phyloP scores from a whole-genome alignment of 108 stramenopile genomes.

The Aurantiochytrium sp. region DNA sequence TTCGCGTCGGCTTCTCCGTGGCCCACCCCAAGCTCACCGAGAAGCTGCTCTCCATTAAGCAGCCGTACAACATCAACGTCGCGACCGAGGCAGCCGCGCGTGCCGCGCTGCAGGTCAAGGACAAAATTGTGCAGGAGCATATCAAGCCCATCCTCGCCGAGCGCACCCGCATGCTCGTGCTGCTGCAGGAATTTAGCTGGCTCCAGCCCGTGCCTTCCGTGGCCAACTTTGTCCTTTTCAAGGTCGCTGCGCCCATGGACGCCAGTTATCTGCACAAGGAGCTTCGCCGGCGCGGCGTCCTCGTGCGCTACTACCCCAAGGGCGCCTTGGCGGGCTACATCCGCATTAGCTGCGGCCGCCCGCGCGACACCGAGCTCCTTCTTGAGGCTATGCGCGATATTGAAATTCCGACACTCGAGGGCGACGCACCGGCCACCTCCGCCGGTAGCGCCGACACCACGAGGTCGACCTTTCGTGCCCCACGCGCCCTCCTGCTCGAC shows the following conservation, averaged over 20 bases:
- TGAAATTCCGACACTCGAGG: neutral
- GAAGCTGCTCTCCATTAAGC: conserved; percentile 16
- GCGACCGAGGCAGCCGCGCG: neutral
- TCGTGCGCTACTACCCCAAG: conserved; percentile 26
- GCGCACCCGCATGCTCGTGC: neutral
- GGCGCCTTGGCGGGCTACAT: conserved; percentile 7
- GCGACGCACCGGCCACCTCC: neutral
- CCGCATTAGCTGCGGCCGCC: conserved; percentile 22
- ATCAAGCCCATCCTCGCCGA: neutral
- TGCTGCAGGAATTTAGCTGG: neutral
- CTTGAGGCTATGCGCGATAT: neutral
- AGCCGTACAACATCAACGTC: conserved; percentile 31
- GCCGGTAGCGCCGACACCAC: too few species aligned
- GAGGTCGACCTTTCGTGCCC: too few species aligned
- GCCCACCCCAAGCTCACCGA: conserved; percentile 26
- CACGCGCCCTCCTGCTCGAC: conserved; percentile 65
- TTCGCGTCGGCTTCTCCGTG: neutral
- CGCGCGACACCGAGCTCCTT: neutral
- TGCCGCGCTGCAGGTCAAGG: neutral
- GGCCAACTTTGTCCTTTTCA: conserved; percentile 22
- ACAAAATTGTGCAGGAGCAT: neutral
- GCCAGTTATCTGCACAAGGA: neutral
- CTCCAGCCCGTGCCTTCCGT: neutral
- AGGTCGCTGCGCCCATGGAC: neutral
- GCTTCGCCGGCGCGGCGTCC: conserved; percentile 18